phyloP scores from a whole-genome alignment of 257 asterid species.

The Eustoma russellianum region DNA sequence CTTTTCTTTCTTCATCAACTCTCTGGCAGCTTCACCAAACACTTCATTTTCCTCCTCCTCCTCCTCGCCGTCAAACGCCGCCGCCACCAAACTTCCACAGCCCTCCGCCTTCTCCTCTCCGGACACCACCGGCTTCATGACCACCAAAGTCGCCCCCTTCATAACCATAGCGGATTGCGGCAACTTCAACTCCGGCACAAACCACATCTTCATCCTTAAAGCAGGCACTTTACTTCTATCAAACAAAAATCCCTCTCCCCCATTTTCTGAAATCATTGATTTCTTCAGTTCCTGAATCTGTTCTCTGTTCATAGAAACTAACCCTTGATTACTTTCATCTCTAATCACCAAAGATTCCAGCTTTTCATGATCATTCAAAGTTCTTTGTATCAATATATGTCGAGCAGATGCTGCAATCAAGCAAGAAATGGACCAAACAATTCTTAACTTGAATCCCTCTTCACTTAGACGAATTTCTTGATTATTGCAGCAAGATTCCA shows the following conservation, averaged over 20 bases:
- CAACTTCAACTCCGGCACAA: slow-evolving; percentile 44
- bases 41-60: slow-evolving; percentile 23
- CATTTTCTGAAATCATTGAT: neutral
- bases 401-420: slow-evolving; percentile 63
- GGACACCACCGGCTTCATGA: slow-evolving; percentile 38
- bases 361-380: slow-evolving; percentile 18
- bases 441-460: slow-evolving; percentile 45
- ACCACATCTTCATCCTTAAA: slow-evolving; percentile 72
- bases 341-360: slow-evolving; percentile 33
- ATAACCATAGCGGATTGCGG: slow-evolving; percentile 35
- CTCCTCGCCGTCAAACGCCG: slow-evolving; percentile 25
- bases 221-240: slow-evolving; percentile 50
- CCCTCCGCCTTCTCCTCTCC: slow-evolving; percentile 14
- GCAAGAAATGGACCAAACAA: slow-evolving; percentile 64
- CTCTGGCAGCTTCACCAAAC: slow-evolving; percentile 38
- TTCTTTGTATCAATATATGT: slow-evolving; percentile 36
- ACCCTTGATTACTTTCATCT: slow-evolving; percentile 53
- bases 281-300: slow-evolving; percentile 41
- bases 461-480: slow-evolving; percentile 14
- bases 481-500: neutral
- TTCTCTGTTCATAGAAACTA: slow-evolving; percentile 35
- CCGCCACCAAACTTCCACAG: slow-evolving; percentile 31
- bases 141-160: slow-evolving; percentile 68
- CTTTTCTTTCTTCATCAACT: slow-evolving; percentile 42
- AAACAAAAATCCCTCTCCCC: neutral